Base-by-base conservation (phyloP, 805 yeast genomes). In the Candida argentea region DNA sequence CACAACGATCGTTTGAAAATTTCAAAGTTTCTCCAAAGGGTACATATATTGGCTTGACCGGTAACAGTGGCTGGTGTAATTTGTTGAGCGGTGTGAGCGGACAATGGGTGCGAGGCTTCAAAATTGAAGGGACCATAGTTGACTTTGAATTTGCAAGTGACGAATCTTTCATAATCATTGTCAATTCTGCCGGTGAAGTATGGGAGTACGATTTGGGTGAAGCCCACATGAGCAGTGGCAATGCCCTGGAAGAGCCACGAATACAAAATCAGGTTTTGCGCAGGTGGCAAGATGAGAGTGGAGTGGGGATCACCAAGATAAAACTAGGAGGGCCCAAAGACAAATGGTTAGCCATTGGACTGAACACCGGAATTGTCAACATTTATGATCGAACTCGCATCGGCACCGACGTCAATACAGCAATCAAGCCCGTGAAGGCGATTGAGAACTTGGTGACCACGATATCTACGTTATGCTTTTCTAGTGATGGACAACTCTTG, bases 51-150 rank as follows among this genome's bases (percentile, higher is more conserved):
- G 94, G 85, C 2, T 56, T 91, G 26, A 62, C 72, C 21, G 98
- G 97, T 42, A 74, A 75, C 36, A 73, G 78, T 31, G 99, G 99
- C 19, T 89, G 95, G 91, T 67, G 91, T 36, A 89, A 89, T 48
- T 48, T 93, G 4, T 47, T 91, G 17, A 75, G 78, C 26, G 79
- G 91, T 2, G 43, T 59, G 5, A 78, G 84, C 0, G 93, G 94
- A n/a, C 86, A 82, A 42, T 87, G 91, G 81, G 49, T 84, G 13
- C 69, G 73, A 25, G 94, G 89, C 2, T 85, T 85, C 47, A 89
- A 89, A 50, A 70, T 86, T 17, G 95, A 91, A 48, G 97, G 96
- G 4, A 70, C 72, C 2, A 60, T 87, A 24, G 74, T 80, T 5
- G 98, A 91, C 52, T 74, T 87, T 44, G 86, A 67, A 17, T 82